Evolutionary conservation across 177 flowering plant genomes (phyloP).

Genomic region (Vitis hybrid): DNA sequence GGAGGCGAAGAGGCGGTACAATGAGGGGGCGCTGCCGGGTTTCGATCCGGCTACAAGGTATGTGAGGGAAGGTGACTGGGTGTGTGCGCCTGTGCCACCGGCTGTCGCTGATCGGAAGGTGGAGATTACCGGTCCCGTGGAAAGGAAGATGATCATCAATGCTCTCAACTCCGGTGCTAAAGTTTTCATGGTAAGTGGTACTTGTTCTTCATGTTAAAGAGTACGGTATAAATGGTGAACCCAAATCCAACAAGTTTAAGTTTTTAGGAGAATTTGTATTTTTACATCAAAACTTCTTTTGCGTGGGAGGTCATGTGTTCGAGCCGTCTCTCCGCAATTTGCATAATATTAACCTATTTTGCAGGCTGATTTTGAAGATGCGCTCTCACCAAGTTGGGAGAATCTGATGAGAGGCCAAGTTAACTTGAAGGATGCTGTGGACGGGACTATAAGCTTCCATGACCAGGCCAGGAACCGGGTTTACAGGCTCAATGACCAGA

Average conservation of each 20-base stretch:
- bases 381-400: conserved; percentile 91
- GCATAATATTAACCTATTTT: background rate
- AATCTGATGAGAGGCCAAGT: conserved; percentile 89
- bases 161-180: conserved; percentile 94
- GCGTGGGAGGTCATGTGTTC: too few species aligned
- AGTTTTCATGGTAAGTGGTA: conserved; percentile 72
- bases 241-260: too few species aligned
- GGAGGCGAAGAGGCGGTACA: conserved; percentile 58
- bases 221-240: too few species aligned
- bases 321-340: too few species aligned
- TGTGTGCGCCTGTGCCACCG: conserved; percentile 62
- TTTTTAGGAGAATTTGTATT: too few species aligned
- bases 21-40: conserved; percentile 61
- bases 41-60: conserved; percentile 69
- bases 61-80: conserved; percentile 72
- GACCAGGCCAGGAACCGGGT: conserved; percentile 69
- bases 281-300: too few species aligned
- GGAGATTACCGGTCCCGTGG: conserved; percentile 90
- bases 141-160: conserved; percentile 90
- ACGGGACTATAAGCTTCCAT: conserved; percentile 74
- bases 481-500: conserved; percentile 77
- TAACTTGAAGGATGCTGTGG: conserved; percentile 85
- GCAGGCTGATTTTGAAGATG: conserved; percentile 96
- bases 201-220: background rate
- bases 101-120: conserved; percentile 83